Evolutionary conservation across 305 asterid species (phyloP), one percentile per base, ranked within the genome.

Genomic region (Solanum aculeatissimum): DNA sequence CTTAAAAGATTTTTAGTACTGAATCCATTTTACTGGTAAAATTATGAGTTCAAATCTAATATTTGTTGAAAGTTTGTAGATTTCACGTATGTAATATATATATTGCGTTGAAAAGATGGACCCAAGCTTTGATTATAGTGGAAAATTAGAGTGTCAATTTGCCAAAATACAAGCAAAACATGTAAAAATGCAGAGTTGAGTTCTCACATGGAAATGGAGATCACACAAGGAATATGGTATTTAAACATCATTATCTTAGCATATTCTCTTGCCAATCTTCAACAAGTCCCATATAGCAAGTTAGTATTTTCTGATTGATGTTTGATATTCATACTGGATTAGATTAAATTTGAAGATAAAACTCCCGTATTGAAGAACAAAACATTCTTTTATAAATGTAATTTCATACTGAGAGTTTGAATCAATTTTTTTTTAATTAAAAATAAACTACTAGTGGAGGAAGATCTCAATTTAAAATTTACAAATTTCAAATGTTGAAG

Each of bases 301-400:
- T 68, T 35, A 68, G 16, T 35, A 7, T 25, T 27, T 27, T 63
- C 1, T 2, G 14, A 27, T 3, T 16, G n/a, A 2, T 1, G 0
- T 27, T 63, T 1, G n/a, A 11, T 6, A 63, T 7, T 7, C 0
- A 0, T 14, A 62, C 27, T 63, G 40, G 10, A 63, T 7, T 63
- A 63, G 29, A 63, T 63, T 0, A 14, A 63, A 63, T 63, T 63
- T 15, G 16, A 6, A 1, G 14, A 1, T 0, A 15, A 27, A 63
- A 13, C 0, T 27, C 0, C 0, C 18, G 0, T 1, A 51, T 14
- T 14, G 19, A 5, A 23, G 4, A 1, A 4, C 5, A 12, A 5
- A 60, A 23, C 1, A 0, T 9, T 60, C 68, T 12, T 11, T 27
- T 11, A 13, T 0, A 63, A 63, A 27, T 27, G 8, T 25, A 14